phyloP scores from a whole-genome alignment of 1,284 basidiomycete species.

The Naganishia sp. region DNA sequence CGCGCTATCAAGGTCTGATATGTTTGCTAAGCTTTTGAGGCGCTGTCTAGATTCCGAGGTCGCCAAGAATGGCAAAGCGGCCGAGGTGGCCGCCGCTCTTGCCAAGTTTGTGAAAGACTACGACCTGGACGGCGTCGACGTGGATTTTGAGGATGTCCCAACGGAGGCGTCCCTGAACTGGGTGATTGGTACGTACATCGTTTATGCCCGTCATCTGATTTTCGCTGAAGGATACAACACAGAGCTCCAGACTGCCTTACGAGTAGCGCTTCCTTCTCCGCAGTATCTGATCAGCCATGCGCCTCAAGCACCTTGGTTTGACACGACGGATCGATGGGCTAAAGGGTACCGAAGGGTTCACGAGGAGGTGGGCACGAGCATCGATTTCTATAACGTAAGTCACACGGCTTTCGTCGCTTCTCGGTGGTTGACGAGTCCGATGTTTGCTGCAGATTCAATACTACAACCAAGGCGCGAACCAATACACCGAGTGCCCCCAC shows the following conservation, averaged over 20 bases:
- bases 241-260: constrained; percentile 48
- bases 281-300: constrained; percentile 52
- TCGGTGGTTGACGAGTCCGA: no score
- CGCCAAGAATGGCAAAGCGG: constrained; percentile 44
- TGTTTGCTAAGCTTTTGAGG: neutral
- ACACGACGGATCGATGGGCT: constrained; percentile 36
- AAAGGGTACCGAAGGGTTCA: constrained; percentile 48
- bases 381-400: constrained; percentile 43
- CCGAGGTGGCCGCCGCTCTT: constrained; percentile 46
- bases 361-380: constrained; percentile 40
- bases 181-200: constrained; percentile 42
- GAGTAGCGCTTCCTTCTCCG: constrained; percentile 45
- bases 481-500: constrained; percentile 41
- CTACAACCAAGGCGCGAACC: constrained; percentile 49
- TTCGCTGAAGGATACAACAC: no score
- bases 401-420: no score
- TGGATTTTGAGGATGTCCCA: constrained; percentile 55
- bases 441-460: constrained; percentile 45
- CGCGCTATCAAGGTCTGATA: neutral
- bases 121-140: constrained; percentile 57
- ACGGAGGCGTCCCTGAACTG: constrained; percentile 44
- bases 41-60: neutral
- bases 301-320: constrained; percentile 48
- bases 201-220: no score
- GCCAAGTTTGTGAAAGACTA: constrained; percentile 53